These are phyloP conservation scores for Trametopsis cervina DNA, from an alignment of 768 basidiomycete genomes.

Conservation along the genomic window DNA sequence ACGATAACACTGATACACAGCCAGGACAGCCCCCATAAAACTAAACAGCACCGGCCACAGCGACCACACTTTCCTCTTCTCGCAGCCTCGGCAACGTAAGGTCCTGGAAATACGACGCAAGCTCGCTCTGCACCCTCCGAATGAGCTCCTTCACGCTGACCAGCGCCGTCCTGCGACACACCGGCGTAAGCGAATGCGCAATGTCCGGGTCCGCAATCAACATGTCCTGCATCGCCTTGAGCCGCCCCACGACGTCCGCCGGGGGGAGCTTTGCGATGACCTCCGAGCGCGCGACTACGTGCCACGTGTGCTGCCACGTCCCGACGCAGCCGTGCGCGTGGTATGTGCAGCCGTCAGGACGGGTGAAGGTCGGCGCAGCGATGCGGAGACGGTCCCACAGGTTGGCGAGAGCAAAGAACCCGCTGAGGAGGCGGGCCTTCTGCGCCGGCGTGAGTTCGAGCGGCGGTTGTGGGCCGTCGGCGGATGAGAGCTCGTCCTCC, in stretches of 20 bases:
- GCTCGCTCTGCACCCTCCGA: conserved; percentile 14
- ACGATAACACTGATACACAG: no score
- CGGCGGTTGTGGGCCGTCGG: not conserved
- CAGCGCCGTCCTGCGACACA: conserved; percentile 30
- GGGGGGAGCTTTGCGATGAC: conserved; percentile 20
- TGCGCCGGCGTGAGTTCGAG: conserved; percentile 23
- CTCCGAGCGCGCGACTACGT: conserved; percentile 20
- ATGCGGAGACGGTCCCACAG: conserved; percentile 28
- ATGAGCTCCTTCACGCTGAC: conserved; percentile 24
- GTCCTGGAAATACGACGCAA: conserved; percentile 18
- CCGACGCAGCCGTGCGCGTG: conserved; percentile 30
- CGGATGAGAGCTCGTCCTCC: not conserved
- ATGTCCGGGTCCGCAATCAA: conserved; percentile 28
- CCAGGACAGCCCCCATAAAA: no score
- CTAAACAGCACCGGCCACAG: no score
- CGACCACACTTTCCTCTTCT: not conserved
- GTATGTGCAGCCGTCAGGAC: conserved; percentile 26
- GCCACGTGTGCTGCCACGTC: conserved; percentile 33
- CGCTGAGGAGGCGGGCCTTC: conserved; percentile 27
- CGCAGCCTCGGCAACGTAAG: not conserved
- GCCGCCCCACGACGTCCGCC: conserved; percentile 31
- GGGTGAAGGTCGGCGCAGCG: conserved; percentile 25
- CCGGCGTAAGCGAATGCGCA: conserved; percentile 25
- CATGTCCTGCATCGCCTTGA: conserved; percentile 25
- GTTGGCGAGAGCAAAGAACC: conserved; percentile 28